Evolutionary conservation across 2,329 filamentous ascomycete species (phyloP).

Genomic region (Venturia aucupariae): DNA sequence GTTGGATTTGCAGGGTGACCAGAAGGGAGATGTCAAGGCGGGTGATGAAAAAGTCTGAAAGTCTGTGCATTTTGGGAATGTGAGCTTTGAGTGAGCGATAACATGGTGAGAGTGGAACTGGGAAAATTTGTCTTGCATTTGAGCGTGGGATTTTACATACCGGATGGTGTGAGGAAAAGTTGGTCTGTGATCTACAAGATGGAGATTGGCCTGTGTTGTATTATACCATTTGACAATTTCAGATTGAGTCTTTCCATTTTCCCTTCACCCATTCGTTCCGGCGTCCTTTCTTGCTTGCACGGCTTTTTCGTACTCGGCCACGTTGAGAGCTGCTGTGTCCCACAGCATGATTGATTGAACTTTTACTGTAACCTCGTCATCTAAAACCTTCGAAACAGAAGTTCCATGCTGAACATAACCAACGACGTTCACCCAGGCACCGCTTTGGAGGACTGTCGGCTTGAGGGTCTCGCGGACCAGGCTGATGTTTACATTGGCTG

Average conservation of each 20-base stretch:
- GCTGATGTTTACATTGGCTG: slow-evolving; percentile 58
- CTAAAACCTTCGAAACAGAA: neutral
- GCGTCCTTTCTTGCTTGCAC: slow-evolving; percentile 10
- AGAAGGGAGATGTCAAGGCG: neutral
- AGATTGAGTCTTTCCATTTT: neutral
- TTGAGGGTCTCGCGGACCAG: slow-evolving; percentile 60
- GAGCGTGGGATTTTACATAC: slow-evolving; percentile 3
- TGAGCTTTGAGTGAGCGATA: neutral
- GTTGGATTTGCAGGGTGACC: slow-evolving; percentile 4
- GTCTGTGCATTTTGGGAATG: neutral
- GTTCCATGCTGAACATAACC: slow-evolving; percentile 48
- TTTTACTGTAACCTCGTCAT: slow-evolving; percentile 12
- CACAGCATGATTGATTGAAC: slow-evolving; percentile 74
- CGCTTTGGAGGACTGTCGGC: slow-evolving; percentile 55
- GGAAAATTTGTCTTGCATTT: neutral
- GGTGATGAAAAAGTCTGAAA: neutral
- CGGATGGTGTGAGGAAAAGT: neutral
- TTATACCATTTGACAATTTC: neutral
- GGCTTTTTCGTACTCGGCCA: slow-evolving; percentile 61
- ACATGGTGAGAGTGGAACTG: neutral
- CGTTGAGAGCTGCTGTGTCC: slow-evolving; percentile 61
- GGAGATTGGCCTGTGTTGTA: neutral
- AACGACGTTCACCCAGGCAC: slow-evolving; percentile 84
- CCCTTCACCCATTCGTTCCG: neutral
- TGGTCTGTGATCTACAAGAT: neutral